Percentiles rank a stretch among this genome's conserved stretches.
Conservation (phyloP, 129 eudicot species). For the Arctium minus region DNA sequence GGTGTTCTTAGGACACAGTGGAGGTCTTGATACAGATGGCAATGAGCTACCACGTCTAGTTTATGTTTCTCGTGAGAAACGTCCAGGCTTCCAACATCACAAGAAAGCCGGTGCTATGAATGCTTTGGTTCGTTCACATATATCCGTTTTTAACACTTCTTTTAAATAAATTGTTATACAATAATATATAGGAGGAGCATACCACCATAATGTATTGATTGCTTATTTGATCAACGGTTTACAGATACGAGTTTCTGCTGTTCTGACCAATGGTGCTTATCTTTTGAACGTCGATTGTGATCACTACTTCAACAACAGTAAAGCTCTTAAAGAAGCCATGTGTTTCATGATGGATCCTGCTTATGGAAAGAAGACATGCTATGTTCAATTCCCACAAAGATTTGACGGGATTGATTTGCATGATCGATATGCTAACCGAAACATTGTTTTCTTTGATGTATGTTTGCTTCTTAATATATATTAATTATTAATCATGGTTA, state of each 20-base stretch:
- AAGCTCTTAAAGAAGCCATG: constrained; percentile 94
- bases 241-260: constrained; percentile 92
- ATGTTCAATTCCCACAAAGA: constrained; percentile 89
- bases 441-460: constrained; percentile 89
- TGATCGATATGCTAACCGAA: constrained; percentile 91
- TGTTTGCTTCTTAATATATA: constrained; percentile 18
- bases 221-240: constrained; percentile 1
- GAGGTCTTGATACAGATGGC: constrained; percentile 56
- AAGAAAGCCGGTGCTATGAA: constrained; percentile 76
- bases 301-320: constrained; percentile 92
- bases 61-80: constrained; percentile 73
- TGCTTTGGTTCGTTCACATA: constrained; percentile 43
- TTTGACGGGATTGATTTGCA: constrained; percentile 91
- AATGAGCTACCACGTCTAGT: constrained; percentile 55
- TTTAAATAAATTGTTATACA: background rate
- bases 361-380: constrained; percentile 75
- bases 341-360: constrained; percentile 94
- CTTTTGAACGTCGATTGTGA: constrained; percentile 88
- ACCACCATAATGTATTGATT: background rate
- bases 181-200: background rate
- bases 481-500: background rate
- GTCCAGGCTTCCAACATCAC: constrained; percentile 70
- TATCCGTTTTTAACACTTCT: background rate
- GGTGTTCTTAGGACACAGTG: constrained; percentile 64
- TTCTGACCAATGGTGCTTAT: constrained; percentile 81